phyloP scores from a whole-genome alignment of 2,329 filamentous ascomycete genomes.

The Zymoseptoria crescenta region DNA sequence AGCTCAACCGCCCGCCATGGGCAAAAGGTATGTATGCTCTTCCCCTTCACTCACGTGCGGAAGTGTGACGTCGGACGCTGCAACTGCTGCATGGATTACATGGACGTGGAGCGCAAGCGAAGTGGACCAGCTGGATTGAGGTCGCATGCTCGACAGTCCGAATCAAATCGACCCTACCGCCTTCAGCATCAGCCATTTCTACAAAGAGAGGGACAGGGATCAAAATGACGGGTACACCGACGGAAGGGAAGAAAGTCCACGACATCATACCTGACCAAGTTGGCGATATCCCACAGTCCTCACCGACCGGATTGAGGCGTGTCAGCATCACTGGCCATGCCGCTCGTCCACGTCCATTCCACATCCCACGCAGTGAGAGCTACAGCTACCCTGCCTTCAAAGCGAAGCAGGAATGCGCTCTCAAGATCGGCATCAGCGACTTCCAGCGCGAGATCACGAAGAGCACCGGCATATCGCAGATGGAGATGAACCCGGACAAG shows the following conservation, averaged over 20 bases:
- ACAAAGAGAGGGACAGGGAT: background rate
- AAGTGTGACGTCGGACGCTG: conserved; percentile 11
- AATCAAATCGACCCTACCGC: background rate
- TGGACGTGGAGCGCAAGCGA: background rate
- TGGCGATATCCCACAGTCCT: background rate
- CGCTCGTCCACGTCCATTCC: conserved; percentile 28
- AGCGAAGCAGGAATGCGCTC: conserved; percentile 25
- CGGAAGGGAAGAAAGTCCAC: conserved; percentile 19
- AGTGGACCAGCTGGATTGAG: background rate
- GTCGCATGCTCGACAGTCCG: background rate
- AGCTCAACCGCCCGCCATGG: conserved; percentile 19
- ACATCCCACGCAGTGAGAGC: conserved; percentile 27
- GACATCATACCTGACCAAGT: conserved; percentile 14
- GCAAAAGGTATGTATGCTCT: conserved; percentile 25
- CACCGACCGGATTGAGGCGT: background rate
- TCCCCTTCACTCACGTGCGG: conserved; percentile 1
- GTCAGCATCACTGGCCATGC: conserved; percentile 22
- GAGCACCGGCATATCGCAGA: conserved; percentile 21
- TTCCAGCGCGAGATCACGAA: conserved; percentile 26
- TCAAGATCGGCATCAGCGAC: conserved; percentile 26
- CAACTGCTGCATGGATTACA: background rate
- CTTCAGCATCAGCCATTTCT: background rate
- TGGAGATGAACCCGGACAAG: conserved; percentile 22
- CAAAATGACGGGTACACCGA: conserved; percentile 17
- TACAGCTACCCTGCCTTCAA: conserved; percentile 27